Base-by-base conservation (phyloP, 768 basidiomycete genomes). In the Trametes maxima region DNA sequence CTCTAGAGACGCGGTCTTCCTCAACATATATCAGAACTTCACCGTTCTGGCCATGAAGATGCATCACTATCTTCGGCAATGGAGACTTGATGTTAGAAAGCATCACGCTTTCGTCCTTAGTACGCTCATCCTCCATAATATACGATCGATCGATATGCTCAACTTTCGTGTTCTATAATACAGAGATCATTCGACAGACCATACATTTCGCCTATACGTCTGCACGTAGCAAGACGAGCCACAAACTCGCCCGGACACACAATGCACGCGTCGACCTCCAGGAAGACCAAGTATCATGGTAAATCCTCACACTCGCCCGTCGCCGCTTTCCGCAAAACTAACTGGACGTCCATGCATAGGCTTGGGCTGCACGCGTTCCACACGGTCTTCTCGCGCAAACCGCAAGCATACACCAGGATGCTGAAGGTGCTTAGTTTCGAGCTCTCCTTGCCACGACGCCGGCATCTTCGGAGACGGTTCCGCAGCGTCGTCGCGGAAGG, bases 11-110 rank as follows among this genome's bases (percentile, higher is more conserved):
- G 81, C 80, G 1, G 84, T 94, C 11, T 84, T 90, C 72, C 72
- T 85, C 54, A 99, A 98, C 73, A 80, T 96, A 13, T 97, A 94
- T 72, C 90, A 94, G 70, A 91, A 88, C 68, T 89, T 95, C 69
- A 73, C 92, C 33, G 73, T 97, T 44, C 80, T 86, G 2, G 92
- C 90, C 0, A 87, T 94, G 80, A 96, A 92, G 76, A 89, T 94
- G 82, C 86, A 92, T 60, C 80, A 83, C 54, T 97, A 98, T 70
- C 76, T 98, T 36, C 79, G 81, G 37, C 79, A 80, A 53, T 89
- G 85, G 85, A 78, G 81, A 14, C 62, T 78, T 17, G 74, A 77
- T 51, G 65, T 77, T n/a, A 68, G 64, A 35, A 82, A 76, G 62
- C 82, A 80, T 58, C 68, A 69, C 28, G 68, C 69, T 17, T 90